Conservation (phyloP, 176 grass and related monocot species). For the Ananas comosus region DNA sequence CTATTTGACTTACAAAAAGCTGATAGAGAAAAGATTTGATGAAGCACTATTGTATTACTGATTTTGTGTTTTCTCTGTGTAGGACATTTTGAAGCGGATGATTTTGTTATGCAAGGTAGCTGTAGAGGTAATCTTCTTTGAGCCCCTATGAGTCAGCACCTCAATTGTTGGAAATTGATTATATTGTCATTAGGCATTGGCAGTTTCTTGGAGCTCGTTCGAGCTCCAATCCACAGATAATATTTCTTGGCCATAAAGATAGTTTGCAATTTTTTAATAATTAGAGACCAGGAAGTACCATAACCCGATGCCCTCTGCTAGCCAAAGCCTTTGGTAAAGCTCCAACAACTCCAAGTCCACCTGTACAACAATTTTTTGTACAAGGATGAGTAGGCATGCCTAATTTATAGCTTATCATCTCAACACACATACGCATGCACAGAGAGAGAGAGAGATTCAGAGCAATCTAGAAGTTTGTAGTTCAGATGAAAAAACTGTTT, state of each 20-base stretch:
- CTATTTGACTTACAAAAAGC: not conserved
- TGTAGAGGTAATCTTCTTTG: conserved; percentile 54
- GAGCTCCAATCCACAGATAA: no score
- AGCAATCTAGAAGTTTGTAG: not conserved
- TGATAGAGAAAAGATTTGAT: not conserved
- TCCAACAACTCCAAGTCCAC: conserved; percentile 86
- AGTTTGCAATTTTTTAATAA: conserved; percentile 15
- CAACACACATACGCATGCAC: no score
- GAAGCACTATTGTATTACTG: not conserved
- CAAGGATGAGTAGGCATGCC: not conserved
- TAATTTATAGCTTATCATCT: no score
- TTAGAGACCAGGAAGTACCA: conserved; percentile 39
- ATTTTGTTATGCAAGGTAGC: conserved; percentile 89
- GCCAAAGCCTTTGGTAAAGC: conserved; percentile 95
- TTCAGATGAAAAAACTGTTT: not conserved
- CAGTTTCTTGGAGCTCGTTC: not conserved
- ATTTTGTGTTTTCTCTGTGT: conserved; percentile 9
- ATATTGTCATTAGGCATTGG: not conserved
- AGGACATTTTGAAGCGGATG: conserved; percentile 90
- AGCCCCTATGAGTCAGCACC: not conserved
- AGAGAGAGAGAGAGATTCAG: no score
- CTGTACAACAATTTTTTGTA: conserved; percentile 23
- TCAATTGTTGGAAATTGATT: not conserved
- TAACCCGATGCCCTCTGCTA: conserved; percentile 91
- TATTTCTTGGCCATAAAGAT: no score